Evolutionary conservation across 2,329 filamentous ascomycete species (phyloP), one percentile per base, ranked within the genome.

Genomic region (Colletotrichum cereale): DNA sequence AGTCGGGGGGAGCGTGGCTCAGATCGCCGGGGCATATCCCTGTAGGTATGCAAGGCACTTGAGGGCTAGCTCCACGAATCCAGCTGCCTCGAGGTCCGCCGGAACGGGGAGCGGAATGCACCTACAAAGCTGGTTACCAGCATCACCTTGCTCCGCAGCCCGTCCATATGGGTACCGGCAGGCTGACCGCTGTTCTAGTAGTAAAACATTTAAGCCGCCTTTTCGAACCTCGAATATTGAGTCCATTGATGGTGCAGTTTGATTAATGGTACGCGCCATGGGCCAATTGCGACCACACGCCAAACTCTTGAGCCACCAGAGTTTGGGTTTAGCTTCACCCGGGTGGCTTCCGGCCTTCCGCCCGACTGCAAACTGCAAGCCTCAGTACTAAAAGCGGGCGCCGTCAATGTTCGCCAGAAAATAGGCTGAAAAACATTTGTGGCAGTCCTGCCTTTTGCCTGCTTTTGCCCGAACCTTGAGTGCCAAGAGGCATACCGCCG

Each of bases 21-120:
- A 34, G 47, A 67, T 71, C 62, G 62, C 67, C 31, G 56, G 40
- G 40, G n/a, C 42, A 36, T 31, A 63, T 21, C 67, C 67, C 57
- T 71, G 67, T 62, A 42, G 4, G 40, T 50, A 58, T 71, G 67
- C 67, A 71, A 62, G 64, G 67, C 47, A 67, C 64, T 67, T 14
- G 21, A 26, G 66, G 40, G 48, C 26, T 38, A 14, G 14, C 42
- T 24, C 58, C 29, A 50, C 21, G 58, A 26, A 34, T 34, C 53
- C 34, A 52, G n/a, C 53, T 26, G 57, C 42, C 64, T 62, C 50
- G 57, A 62, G 56, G 50, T 62, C 64, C 47, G 42, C 57, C 47
- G 42, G 48, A 50, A 57, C 31, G 26, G 21, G 57, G 21, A 48
- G 53, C 63, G 50, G 60, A 55, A 61, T 56, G 66, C 40, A 31